Base-by-base conservation (phyloP, 208 protist species). In the Leishmania braziliensis region DNA sequence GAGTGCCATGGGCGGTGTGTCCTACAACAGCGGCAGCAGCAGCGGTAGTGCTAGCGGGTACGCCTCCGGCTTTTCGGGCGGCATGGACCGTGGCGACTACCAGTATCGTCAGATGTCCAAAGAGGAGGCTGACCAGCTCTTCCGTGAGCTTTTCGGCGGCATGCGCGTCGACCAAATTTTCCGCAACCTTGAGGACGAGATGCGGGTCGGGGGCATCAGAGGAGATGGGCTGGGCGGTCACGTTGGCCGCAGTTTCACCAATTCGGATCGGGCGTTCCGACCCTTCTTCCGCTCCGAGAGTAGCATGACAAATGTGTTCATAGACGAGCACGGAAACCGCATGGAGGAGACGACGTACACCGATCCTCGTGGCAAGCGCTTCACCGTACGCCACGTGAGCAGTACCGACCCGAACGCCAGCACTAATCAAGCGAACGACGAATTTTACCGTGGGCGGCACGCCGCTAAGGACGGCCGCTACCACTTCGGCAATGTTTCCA, bases 111-210 rank as follows among this genome's bases (percentile, higher is more conserved):
- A 94, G 68, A 98, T 98, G 89, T 96, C 93, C 12, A 96, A 95
- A 81, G 93, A 95, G 69, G 95, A 98, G 72, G 95, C 95, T 23
- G 91, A 98, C 62, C 80, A 79, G 36, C 87, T 98, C 23, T 98
- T 98, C 78, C 87, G 91, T 65, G 93, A 96, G 60, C 84, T 98
- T 23, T 98, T 98, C 77, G 93, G 93, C 50, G 90, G 92, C 39
- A 94, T 97, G 92, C 86, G 89, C 1, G 87, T 97, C 46, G 95
- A 97, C 36, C 90, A 96, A 77, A 96, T 97, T 76, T 96, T 97
- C 81, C 88, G 91, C 8, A 85, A 95, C 74, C 51, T 97, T 50
- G 93, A 97, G 80, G 89, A 94, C 69, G 90, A 95, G 79, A 92
- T 95, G 88, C 90, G 87, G 26, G 80, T 88, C 3, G 83, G 88